Percentiles rank a stretch among this genome's conserved stretches.
Evolutionary conservation across 106 monocot species (phyloP).

Genomic region (Amphibolis antarctica): DNA sequence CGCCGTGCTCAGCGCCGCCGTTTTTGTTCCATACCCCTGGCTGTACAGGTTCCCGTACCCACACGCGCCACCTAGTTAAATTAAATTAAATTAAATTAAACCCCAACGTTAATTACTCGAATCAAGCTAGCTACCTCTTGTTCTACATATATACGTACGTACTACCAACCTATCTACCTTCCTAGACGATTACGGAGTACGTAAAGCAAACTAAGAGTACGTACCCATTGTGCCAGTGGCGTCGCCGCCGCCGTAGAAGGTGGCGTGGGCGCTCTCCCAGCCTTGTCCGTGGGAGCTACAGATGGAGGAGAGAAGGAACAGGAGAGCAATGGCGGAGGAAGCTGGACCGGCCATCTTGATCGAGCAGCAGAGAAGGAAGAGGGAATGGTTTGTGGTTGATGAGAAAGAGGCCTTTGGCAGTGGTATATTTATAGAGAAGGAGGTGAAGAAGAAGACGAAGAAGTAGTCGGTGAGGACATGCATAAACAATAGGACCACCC

Average conservation of each 20-base stretch:
- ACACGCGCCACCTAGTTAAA: slow-evolving; percentile 40
- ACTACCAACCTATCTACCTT: background rate
- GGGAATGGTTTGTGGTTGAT: background rate
- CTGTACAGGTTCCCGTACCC: slow-evolving; percentile 48
- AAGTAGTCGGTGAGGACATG: background rate
- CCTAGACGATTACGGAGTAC: background rate
- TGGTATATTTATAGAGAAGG: slow-evolving; percentile 4
- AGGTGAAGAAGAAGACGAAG: background rate
- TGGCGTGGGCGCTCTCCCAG: slow-evolving; percentile 51
- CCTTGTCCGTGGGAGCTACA: slow-evolving; percentile 1
- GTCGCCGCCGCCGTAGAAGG: slow-evolving; percentile 56
- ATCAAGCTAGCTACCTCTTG: no score
- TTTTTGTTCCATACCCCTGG: slow-evolving; percentile 54
- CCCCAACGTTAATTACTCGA: no score
- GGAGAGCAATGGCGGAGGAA: background rate
- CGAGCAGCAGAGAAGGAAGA: background rate
- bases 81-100: background rate
- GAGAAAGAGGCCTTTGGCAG: background rate
- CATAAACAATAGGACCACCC: background rate
- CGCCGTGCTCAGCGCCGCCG: slow-evolving; percentile 56
- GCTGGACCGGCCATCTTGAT: background rate
- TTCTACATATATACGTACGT: no score
- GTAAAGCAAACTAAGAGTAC: background rate
- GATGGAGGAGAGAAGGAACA: slow-evolving; percentile 12
- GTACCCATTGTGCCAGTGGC: slow-evolving; percentile 61